Conservation (phyloP, 2,329 filamentous ascomycete species). For the Sclerotinia sclerotiorum region DNA sequence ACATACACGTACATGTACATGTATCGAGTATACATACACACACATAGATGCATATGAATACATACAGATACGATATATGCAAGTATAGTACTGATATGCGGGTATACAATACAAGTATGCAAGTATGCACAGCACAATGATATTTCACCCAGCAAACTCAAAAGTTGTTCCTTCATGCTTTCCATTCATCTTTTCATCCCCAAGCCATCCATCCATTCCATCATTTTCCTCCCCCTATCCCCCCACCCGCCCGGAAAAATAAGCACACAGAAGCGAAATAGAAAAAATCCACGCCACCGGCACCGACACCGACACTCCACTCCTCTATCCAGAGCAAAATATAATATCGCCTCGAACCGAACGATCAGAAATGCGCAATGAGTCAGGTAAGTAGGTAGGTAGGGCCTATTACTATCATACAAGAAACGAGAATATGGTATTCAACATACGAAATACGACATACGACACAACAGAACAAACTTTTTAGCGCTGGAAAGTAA, state of each 20-base stretch:
- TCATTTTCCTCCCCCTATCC: too few species aligned
- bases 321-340: conserved; percentile 2
- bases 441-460: background rate
- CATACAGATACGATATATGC: background rate
- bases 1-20: background rate
- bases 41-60: too few species aligned
- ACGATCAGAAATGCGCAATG: background rate
- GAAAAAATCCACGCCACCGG: background rate
- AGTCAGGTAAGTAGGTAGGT: background rate
- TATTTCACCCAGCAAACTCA: background rate
- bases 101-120: background rate
- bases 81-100: background rate
- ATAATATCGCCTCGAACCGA: background rate
- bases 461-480: background rate
- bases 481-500: conserved; percentile 1
- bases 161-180: background rate
- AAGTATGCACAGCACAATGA: background rate
- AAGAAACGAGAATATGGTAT: background rate
- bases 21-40: too few species aligned
- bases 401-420: background rate
- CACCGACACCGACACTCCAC: background rate
- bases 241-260: background rate
- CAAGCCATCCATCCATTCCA: too few species aligned
- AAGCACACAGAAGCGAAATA: background rate
- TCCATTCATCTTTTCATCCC: background rate